Evolutionary conservation across 306 rosid species (phyloP), one percentile per base, ranked within the genome.

Genomic region (Amphicarpaea edgeworthii): DNA sequence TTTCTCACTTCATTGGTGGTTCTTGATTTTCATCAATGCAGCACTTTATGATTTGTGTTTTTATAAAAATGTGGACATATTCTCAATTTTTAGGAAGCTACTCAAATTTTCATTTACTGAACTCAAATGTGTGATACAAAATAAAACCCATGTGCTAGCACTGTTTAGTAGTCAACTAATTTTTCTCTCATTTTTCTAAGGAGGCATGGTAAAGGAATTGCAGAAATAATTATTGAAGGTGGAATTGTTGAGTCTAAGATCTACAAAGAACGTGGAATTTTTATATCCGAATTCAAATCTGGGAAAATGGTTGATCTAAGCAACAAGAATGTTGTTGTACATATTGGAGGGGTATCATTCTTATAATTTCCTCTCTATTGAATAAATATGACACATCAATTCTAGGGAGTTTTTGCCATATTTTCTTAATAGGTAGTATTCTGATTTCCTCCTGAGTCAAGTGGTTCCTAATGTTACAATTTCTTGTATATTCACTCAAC

Each of bases 231-330:
- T 87, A 76, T 94, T 83, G 84, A 78, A 72, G 92, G 84, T 49
- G 87, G 83, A 61, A 71, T 51, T 70, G 69, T 88, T 49, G 96
- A 94, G 77, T 88, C 90, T 67, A 87, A 84, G 73, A 77, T 94
- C 43, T 80, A 81, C 84, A 64, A 87, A 62, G 94, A 85, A 41
- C 87, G 80, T 86, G 90, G 88, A 16, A 77, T 84, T 75, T 61
- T 90, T 59, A 63, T 49, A 55, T 37, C 85, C 63, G 41, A 74
- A 57, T 84, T 92, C 71, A 88, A 87, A 41, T 90, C 95, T 4
- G 90, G 69, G 12, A 78, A 86, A 90, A 70, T 88, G 81, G 73
- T 92, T 73, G 79, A 81, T 83, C 96, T 89, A 46, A 68, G 74
- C 68, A 86, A 76, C 84, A 85, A 37, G 88, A 87, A 82, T 62